phyloP scores from a whole-genome alignment of 1,284 basidiomycete species.

The Vanrija sp. region DNA sequence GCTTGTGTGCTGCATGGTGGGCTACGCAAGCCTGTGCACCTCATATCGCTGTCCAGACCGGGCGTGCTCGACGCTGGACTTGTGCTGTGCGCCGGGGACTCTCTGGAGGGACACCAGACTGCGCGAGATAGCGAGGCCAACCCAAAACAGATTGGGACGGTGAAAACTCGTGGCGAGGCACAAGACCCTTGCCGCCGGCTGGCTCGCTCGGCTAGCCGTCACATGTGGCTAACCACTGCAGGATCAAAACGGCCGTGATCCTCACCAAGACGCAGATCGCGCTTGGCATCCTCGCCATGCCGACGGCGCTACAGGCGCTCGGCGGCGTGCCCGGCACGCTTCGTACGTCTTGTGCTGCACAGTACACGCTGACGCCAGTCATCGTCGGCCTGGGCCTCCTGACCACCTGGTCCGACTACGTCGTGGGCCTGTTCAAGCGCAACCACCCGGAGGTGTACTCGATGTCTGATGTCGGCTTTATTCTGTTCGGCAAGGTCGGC shows the following conservation, averaged over 20 bases:
- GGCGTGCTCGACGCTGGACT: too few species aligned
- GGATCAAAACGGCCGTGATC: slow-evolving; percentile 34
- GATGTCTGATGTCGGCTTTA: slow-evolving; percentile 26
- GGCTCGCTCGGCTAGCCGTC: neutral
- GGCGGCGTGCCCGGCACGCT: slow-evolving; percentile 30
- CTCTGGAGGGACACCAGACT: too few species aligned
- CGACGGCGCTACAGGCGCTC: slow-evolving; percentile 21
- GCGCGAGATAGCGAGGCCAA: too few species aligned
- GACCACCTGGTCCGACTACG: slow-evolving; percentile 25
- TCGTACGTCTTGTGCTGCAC: slow-evolving; percentile 2
- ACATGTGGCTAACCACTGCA: neutral
- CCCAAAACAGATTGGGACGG: too few species aligned
- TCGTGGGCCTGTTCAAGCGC: slow-evolving; percentile 29
- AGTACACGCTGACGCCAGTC: slow-evolving; percentile 6
- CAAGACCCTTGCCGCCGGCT: neutral
- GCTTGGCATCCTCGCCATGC: slow-evolving; percentile 36
- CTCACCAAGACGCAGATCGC: slow-evolving; percentile 31
- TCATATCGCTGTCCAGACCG: too few species aligned
- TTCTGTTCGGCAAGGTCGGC: slow-evolving; percentile 25
- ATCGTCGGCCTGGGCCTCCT: slow-evolving; percentile 26
- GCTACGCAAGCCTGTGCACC: too few species aligned
- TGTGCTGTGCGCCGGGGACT: too few species aligned
- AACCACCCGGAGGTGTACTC: slow-evolving; percentile 36
- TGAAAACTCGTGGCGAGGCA: neutral
- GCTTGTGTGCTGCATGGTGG: too few species aligned